phyloP scores from a whole-genome alignment of 768 basidiomycete species.

The Naematelia aurantialba region DNA sequence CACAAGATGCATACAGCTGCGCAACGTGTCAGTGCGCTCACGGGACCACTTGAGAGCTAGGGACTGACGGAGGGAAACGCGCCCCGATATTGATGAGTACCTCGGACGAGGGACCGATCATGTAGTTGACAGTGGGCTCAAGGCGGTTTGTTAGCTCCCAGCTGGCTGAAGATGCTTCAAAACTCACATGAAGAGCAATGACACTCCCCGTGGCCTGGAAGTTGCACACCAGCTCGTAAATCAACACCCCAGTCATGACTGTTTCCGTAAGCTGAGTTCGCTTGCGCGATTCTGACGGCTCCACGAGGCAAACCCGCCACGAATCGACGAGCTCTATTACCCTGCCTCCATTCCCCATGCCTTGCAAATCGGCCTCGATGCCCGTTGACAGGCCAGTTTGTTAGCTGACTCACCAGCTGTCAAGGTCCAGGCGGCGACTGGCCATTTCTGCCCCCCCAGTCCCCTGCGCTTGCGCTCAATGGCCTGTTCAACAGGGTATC shows the following conservation, averaged over 20 bases:
- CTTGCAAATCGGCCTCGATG: too few species aligned
- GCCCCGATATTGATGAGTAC: slow-evolving; percentile 84
- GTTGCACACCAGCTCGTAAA: slow-evolving; percentile 82
- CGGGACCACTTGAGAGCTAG: not conserved
- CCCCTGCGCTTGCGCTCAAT: slow-evolving; percentile 86
- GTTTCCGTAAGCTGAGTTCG: too few species aligned
- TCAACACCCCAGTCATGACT: slow-evolving; percentile 69
- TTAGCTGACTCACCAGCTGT: slow-evolving; percentile 54
- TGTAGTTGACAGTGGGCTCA: not conserved
- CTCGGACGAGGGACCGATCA: slow-evolving; percentile 68
- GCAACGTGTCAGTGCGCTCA: not conserved
- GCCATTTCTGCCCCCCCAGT: slow-evolving; percentile 74
- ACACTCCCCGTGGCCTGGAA: slow-evolving; percentile 71
- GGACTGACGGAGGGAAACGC: slow-evolving; percentile 67
- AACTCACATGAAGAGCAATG: slow-evolving; percentile 65
- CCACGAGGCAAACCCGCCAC: too few species aligned
- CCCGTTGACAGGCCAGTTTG: too few species aligned
- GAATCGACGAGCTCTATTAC: too few species aligned
- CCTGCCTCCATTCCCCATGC: too few species aligned
- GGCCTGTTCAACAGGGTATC: slow-evolving; percentile 59
- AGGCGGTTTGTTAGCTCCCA: not conserved
- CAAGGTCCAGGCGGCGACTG: slow-evolving; percentile 64
- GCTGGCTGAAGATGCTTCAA: too few species aligned
- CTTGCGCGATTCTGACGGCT: too few species aligned
- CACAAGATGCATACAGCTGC: slow-evolving; percentile 24